Conservation (phyloP, 2,329 filamentous ascomycete species). For the Colletotrichum kahawae region DNA sequence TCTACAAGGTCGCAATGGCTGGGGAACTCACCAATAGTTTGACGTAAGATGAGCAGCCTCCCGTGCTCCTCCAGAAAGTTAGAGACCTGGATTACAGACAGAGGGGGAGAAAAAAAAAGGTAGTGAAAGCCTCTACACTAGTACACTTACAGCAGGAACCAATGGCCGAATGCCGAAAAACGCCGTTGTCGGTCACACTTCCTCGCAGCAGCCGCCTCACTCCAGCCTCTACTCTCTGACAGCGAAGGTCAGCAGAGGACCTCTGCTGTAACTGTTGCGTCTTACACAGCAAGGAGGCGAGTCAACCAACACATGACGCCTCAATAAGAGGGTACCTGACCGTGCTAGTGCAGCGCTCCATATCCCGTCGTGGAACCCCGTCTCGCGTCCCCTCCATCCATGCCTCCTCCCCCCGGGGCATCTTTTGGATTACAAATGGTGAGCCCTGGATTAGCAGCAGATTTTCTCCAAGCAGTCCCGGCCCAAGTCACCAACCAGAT, state of each 20-base stretch:
- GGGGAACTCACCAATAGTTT: neutral
- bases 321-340: neutral
- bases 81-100: neutral
- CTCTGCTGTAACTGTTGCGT: neutral
- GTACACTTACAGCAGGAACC: neutral
- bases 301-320: slow-evolving; percentile 4
- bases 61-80: neutral
- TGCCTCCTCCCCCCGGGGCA: slow-evolving; percentile 10
- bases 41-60: neutral
- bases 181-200: slow-evolving; percentile 3
- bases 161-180: slow-evolving; percentile 21
- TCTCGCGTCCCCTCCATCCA: neutral
- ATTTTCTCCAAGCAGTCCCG: neutral
- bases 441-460: slow-evolving; percentile 2
- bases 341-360: neutral
- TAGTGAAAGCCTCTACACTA: neutral
- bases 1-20: neutral
- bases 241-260: neutral
- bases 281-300: neutral
- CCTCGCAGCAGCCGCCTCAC: neutral
- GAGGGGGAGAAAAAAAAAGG: neutral
- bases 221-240: neutral
- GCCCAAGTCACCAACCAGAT: neutral
- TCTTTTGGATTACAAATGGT: slow-evolving; percentile 22
- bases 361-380: slow-evolving; percentile 11